Evolutionary conservation across 345 rosid genomes (phyloP), one percentile per base, ranked within the genome.

Genomic region (Diplotaxis tenuifolia): DNA sequence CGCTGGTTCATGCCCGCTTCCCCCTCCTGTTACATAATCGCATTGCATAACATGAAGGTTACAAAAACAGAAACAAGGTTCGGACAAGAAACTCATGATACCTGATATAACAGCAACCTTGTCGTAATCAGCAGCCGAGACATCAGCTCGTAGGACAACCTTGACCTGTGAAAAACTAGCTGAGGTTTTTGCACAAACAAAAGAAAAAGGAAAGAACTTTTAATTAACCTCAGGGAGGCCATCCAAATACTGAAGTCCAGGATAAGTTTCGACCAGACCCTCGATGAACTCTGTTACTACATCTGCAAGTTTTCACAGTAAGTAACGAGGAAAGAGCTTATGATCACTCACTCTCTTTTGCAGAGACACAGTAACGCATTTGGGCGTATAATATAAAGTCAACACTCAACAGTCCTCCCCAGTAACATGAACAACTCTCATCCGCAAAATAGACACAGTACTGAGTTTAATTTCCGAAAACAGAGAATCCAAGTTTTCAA

Each of bases 1-100:
- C 45, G 99, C 96, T 75, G 99, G 97, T 66, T 94, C 99, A 85
- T 94, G 99, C 38, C 99, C 99, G 64, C 99, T 94, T 57, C 99
- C 97, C 23, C 99, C 97, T 47, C 99, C 99, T 94, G 72, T 47
- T 70, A 62, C 11, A 7, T 38, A 32, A 59, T 29, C 25, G 28
- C 23, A 83, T 62, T 45, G 28, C 5, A n/a, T 36, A 32, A 32
- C 11, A 32, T 3, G 2, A 32, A 25, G 28, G 4, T 25, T 25
- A 25, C 28, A 32, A 42, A 36, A 29, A 2, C 50, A 63, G 0
- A 76, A 22, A 14, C 8, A 10, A 6, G 0, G 23, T 28, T 16
- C 7, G 8, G 45, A 60, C n/a, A 69, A 29, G 12, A 28, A 65
- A 7, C 9, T 45, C 0, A 53, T 66, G 78, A 16, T 68, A 89